Conservation (phyloP, 257 asterid species). For the Nicotiana attenuata region DNA sequence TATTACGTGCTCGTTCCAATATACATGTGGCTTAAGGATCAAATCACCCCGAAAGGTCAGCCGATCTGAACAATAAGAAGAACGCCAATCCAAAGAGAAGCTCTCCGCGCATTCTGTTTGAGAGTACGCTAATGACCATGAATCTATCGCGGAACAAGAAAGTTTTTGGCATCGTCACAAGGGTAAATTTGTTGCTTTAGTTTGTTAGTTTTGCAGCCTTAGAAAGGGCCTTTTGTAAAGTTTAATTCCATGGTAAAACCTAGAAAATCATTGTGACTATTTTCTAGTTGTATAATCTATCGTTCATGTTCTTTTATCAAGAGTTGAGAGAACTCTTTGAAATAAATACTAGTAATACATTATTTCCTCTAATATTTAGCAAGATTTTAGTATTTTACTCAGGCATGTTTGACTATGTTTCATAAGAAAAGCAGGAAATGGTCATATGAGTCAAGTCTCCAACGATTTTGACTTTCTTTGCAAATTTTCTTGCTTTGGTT, state of each 20-base stretch:
- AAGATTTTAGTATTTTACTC: not conserved
- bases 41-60: constrained; percentile 32
- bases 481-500: not conserved
- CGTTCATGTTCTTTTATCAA: not conserved
- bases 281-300: constrained; percentile 1
- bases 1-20: constrained; percentile 35
- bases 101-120: not conserved
- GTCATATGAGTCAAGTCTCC: not conserved
- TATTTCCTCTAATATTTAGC: not conserved
- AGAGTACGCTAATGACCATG: not conserved
- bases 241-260: not conserved
- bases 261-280: not conserved
- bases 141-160: not conserved
- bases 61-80: constrained; percentile 23
- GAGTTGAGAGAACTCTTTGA: not conserved
- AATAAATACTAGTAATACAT: not conserved
- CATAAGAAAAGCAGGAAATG: too few relatives aligned
- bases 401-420: too few relatives aligned
- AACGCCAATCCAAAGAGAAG: not conserved
- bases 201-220: not conserved
- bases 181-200: constrained; percentile 1
- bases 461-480: not conserved
- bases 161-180: not conserved
- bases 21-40: constrained; percentile 45
- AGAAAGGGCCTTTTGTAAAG: constrained; percentile 4